Conservation (phyloP, 164 flowering plant genomes). For the Pachysandra terminalis region DNA sequence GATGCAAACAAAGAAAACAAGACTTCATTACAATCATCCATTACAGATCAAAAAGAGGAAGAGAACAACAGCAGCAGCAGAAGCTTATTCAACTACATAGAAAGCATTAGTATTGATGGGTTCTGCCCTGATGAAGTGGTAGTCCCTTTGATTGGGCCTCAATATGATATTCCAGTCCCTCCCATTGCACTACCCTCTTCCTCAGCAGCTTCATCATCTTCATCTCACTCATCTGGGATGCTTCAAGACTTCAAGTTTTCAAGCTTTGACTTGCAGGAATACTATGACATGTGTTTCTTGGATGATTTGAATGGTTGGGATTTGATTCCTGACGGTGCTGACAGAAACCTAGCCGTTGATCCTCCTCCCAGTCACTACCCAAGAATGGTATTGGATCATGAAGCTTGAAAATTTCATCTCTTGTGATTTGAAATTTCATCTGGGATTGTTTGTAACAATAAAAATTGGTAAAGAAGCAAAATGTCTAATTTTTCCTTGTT, state of each 20-base stretch:
- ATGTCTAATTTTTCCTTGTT: no score
- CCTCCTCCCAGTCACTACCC: slow-evolving; percentile 21
- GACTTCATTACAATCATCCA: slow-evolving; percentile 17
- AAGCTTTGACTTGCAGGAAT: slow-evolving; percentile 40
- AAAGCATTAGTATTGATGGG: slow-evolving; percentile 17
- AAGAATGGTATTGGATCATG: slow-evolving; percentile 32
- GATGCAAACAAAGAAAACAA: slow-evolving; percentile 18
- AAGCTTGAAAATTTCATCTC: slow-evolving; percentile 42
- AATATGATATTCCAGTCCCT: slow-evolving; percentile 49
- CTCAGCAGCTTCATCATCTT: slow-evolving; percentile 24
- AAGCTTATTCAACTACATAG: slow-evolving; percentile 9
- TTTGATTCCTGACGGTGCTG: slow-evolving; percentile 29
- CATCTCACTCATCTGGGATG: slow-evolving; percentile 16
- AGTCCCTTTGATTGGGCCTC: slow-evolving; percentile 61
- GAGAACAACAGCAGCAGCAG: no score
- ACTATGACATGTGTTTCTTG: slow-evolving; percentile 32
- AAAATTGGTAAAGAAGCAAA: no score
- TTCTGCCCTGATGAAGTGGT: slow-evolving; percentile 71
- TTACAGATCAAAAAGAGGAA: slow-evolving; percentile 11
- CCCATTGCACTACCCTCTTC: slow-evolving; percentile 21
- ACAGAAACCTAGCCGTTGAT: slow-evolving; percentile 20
- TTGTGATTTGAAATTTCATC: slow-evolving; percentile 16
- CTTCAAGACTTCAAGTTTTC: slow-evolving; percentile 29
- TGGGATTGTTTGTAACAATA: slow-evolving; percentile 12
- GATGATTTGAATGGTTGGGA: slow-evolving; percentile 54